These are phyloP conservation scores for Dioscorea alata DNA, from an alignment of 106 monocot species.

Conservation along the genomic window DNA sequence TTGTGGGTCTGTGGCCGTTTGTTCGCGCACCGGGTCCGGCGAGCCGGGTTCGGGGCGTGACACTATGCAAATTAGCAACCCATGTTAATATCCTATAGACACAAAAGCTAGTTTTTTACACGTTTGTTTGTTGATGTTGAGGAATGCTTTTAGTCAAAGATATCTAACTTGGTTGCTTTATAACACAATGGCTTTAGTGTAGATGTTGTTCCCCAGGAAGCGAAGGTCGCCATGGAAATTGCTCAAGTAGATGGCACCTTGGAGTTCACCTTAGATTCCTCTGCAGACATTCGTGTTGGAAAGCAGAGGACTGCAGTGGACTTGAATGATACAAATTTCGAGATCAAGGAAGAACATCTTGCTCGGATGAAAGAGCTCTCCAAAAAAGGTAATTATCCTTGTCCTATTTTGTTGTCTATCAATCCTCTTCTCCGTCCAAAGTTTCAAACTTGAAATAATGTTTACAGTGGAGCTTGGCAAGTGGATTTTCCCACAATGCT, in stretches of 20 bases:
- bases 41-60: no score
- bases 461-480: constrained; percentile 75
- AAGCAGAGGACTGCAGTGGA: constrained; percentile 32
- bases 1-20: no score
- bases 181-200: constrained; percentile 69
- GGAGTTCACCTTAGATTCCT: constrained; percentile 48
- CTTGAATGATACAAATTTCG: constrained; percentile 66
- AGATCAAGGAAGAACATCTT: constrained; percentile 52
- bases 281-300: constrained; percentile 1
- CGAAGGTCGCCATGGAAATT: constrained; percentile 75
- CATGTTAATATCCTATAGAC: no score
- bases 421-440: no score
- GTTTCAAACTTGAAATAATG: neutral
- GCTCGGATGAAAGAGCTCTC: constrained; percentile 66
- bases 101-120: no score
- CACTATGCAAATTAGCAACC: no score
- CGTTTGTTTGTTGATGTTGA: no score
- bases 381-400: constrained; percentile 44
- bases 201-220: constrained; percentile 71
- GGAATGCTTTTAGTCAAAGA: no score
- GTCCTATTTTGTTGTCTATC: neutral
- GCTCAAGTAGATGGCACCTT: constrained; percentile 90
- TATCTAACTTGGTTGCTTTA: neutral
- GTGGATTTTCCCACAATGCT: neutral
- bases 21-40: no score